A percentile compares a stretch with the other conserved stretches of the same genome.
These are phyloP conservation scores for Aspergillus novofumigatus DNA, from an alignment of 2,329 filamentous ascomycete species.

Conservation along the genomic window DNA sequence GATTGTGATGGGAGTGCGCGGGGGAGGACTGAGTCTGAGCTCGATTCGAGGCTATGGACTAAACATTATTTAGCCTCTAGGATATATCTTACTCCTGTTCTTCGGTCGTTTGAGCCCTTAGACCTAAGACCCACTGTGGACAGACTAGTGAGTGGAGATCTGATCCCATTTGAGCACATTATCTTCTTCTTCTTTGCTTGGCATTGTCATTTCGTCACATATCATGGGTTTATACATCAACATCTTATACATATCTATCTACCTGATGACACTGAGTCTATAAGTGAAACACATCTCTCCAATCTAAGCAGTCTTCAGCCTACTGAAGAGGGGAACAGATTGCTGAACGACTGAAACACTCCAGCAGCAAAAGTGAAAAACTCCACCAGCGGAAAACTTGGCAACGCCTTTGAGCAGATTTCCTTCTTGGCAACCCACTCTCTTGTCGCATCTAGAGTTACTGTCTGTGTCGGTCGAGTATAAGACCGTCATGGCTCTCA, in stretches of 20 bases:
- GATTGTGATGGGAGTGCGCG: neutral
- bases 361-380: neutral
- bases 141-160: neutral
- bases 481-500: neutral
- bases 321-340: too few species aligned
- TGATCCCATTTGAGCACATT: neutral
- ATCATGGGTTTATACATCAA: too few species aligned
- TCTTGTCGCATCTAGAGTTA: neutral
- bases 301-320: too few species aligned
- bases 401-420: conserved; percentile 4
- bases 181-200: neutral
- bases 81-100: too few species aligned
- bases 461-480: neutral
- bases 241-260: too few species aligned
- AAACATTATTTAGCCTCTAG: too few species aligned
- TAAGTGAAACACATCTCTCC: too few species aligned
- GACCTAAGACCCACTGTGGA: too few species aligned
- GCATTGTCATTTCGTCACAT: too few species aligned
- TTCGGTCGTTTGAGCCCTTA: neutral
- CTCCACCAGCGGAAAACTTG: neutral
- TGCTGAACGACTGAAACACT: too few species aligned
- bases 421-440: conserved; percentile 1
- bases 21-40: neutral
- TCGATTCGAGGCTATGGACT: neutral
- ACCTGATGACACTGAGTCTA: too few species aligned